Evolutionary conservation across 2,329 filamentous ascomycete genomes (phyloP).

Genomic region (Colletotrichum karsti): DNA sequence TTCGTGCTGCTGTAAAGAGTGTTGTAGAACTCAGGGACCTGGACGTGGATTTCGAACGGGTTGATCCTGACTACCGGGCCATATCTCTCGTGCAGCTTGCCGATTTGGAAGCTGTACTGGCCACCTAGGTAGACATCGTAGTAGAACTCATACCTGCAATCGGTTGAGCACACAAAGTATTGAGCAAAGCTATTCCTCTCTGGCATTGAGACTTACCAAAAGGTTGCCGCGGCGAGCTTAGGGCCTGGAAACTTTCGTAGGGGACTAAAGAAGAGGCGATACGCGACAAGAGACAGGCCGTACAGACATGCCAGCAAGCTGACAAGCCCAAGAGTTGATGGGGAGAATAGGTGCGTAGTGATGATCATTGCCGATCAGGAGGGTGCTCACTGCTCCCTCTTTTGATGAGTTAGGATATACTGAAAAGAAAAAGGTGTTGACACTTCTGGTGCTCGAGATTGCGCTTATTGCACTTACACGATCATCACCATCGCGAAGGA

Average conservation of each 20-base stretch:
- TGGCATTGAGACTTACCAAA: background rate
- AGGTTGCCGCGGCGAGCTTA: conserved; percentile 30
- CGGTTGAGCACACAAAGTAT: too few relatives aligned
- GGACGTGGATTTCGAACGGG: conserved; percentile 38
- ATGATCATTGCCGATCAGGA: too few relatives aligned
- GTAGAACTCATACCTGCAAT: conserved; percentile 39
- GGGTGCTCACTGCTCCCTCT: too few relatives aligned
- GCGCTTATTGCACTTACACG: too few relatives aligned
- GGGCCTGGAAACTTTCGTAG: conserved; percentile 33
- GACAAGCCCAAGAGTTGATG: too few relatives aligned
- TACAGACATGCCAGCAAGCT: background rate
- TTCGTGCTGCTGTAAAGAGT: conserved; percentile 28
- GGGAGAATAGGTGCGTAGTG: too few relatives aligned
- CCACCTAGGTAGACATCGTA: conserved; percentile 38
- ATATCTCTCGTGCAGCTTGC: conserved; percentile 44
- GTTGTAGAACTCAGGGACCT: conserved; percentile 36
- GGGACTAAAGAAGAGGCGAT: conserved; percentile 33
- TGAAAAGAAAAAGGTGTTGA: too few relatives aligned
- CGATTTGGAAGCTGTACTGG: conserved; percentile 38
- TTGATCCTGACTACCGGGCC: conserved; percentile 48
- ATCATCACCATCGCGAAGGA: too few relatives aligned
- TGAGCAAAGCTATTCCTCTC: background rate
- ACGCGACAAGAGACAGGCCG: conserved; percentile 11
- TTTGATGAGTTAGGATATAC: too few relatives aligned
- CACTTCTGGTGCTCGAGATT: too few relatives aligned